Base-by-base conservation (phyloP, 2,329 filamentous ascomycete species). In the Myriosclerotinia scirpicola region DNA sequence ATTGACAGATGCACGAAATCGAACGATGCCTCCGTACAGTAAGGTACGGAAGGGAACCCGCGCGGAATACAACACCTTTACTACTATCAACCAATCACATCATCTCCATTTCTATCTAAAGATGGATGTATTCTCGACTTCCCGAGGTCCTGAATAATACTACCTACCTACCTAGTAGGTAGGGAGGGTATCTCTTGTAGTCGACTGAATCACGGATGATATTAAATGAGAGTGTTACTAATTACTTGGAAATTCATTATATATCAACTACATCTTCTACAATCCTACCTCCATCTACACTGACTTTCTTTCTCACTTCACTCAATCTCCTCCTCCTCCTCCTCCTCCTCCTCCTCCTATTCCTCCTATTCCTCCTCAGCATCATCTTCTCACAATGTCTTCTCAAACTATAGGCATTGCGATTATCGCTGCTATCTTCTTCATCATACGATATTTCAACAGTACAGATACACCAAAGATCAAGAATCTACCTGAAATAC, bases 381-480 rank as follows among this genome's bases (percentile, higher is more conserved):
- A 50, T 26, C 22, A 9, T 42, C 30, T 40, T 11, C 0, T 46
- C 12, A 53, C 34, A 54, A 69, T 69, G 66, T 46, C 68, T 30
- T 46, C 34, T 56, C 58, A 66, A 59, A 59, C 58, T 15, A 60
- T 66, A 22, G 62, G 53, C 17, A 59, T 69, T 26, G 58, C 62
- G 5, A n/a, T 69, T 42, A 11, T 66, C 8, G 62, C 62, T 2
- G 15, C 58, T 8, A 11, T 67, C 11, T 68, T 56, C 20, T 50
- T 68, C 50, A 20, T 68, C 0, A 15, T 61, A 11, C 38, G 55
- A 38, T 67, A 69, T 66, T 17, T 69, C 0, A 69, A 68, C 42
- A 55, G 66, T 14, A 69, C 68, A 38, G 68, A 69, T 60, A 68
- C 56, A 3, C 68, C 68, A 30, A 68, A 66, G 63, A 69, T 69